These are phyloP conservation scores for Xylaria longipes DNA, from an alignment of 495 filamentous ascomycete species.

Conservation along the genomic window DNA sequence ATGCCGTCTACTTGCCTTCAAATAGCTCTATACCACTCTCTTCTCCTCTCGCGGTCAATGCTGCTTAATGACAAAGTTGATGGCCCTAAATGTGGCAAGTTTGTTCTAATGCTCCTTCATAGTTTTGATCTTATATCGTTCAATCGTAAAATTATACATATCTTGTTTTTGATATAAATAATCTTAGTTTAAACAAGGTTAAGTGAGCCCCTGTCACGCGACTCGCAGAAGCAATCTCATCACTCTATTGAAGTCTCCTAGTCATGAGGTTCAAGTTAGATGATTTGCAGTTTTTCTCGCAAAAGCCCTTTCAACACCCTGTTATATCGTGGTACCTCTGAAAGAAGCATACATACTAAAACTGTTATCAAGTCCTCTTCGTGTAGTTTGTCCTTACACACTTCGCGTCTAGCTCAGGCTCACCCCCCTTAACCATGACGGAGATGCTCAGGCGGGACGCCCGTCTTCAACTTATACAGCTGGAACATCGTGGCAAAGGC, in stretches of 20 bases:
- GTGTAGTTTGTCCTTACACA: constrained; percentile 24
- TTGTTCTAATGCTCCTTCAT: neutral
- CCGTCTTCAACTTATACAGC: constrained; percentile 38
- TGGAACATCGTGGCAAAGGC: constrained; percentile 37
- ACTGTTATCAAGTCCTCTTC: neutral
- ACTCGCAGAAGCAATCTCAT: neutral
- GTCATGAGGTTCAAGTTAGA: neutral
- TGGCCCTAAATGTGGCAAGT: neutral
- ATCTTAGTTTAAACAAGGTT: neutral
- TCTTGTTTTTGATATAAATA: neutral
- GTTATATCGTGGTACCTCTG: neutral
- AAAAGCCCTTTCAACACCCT: neutral
- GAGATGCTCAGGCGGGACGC: constrained; percentile 24
- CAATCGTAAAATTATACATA: neutral
- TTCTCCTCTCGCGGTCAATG: neutral
- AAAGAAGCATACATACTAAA: neutral
- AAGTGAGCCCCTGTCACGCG: neutral
- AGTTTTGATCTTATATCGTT: neutral
- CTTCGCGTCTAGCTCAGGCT: neutral
- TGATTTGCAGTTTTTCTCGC: neutral
- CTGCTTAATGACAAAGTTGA: neutral
- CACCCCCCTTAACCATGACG: constrained; percentile 2
- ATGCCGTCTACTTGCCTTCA: no score
- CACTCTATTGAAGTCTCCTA: neutral
- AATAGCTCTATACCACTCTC: neutral